Percentiles rank a stretch among this genome's conserved stretches.
phyloP scores from a whole-genome alignment of 1,284 basidiomycete species.

The Pholiota adiposa region DNA sequence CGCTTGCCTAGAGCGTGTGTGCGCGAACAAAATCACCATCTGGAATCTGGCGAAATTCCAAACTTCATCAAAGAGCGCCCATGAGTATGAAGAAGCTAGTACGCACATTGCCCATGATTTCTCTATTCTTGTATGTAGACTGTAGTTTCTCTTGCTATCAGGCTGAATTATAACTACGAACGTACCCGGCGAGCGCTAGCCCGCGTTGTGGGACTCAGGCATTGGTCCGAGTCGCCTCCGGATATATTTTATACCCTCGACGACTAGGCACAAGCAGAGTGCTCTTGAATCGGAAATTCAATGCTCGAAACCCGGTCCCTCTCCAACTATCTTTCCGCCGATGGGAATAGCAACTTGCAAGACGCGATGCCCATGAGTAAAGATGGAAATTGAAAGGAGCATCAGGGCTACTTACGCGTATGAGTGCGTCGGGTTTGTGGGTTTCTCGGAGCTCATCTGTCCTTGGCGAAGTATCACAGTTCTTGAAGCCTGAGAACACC shows the following conservation, averaged over 20 bases:
- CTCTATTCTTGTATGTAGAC: too few relatives aligned
- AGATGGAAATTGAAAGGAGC: background rate
- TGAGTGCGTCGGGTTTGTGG: background rate
- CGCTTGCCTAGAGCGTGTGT: background rate
- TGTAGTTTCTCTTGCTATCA: too few relatives aligned
- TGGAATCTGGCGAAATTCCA: background rate
- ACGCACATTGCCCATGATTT: too few relatives aligned
- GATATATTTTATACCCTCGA: background rate
- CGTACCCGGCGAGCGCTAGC: too few relatives aligned
- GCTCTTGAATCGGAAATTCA: too few relatives aligned
- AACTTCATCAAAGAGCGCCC: too few relatives aligned
- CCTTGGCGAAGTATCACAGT: background rate
- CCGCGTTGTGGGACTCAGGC: too few relatives aligned
- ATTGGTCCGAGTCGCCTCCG: too few relatives aligned
- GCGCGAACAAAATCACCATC: background rate
- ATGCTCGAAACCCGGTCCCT: background rate
- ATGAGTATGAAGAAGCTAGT: too few relatives aligned
- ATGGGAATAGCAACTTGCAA: background rate
- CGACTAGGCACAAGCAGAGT: too few relatives aligned
- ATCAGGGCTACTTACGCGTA: background rate
- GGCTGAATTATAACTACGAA: too few relatives aligned
- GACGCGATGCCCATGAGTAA: background rate
- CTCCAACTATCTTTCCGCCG: background rate
- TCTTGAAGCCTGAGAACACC: background rate
- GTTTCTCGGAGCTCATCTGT: background rate